Conservation (phyloP, 1,139 yeast genomes). For the Sugiyamaella paludigena region DNA sequence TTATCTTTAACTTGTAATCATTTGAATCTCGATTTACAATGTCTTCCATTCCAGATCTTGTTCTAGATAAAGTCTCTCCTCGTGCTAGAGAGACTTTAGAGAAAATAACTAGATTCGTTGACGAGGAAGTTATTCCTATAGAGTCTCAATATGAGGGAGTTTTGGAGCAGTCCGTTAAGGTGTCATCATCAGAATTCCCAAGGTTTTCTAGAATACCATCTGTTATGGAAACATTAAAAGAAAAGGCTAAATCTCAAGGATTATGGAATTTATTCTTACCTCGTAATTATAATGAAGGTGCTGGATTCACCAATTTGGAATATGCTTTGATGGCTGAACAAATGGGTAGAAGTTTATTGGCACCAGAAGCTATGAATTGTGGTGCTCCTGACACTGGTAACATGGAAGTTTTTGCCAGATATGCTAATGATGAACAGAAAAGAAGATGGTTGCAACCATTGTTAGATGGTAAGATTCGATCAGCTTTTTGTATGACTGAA, state of each 20-base stretch:
- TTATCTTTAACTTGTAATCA: too few species aligned
- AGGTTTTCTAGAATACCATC: conserved; percentile 51
- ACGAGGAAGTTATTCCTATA: conserved; percentile 60
- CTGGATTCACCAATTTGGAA: conserved; percentile 64
- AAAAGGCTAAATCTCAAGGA: conserved; percentile 54
- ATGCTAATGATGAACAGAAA: conserved; percentile 55
- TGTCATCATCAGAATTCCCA: conserved; percentile 9
- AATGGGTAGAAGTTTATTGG: conserved; percentile 56
- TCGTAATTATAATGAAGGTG: conserved; percentile 56
- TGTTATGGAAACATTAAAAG: conserved; percentile 52
- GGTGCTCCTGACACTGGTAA: conserved; percentile 76
- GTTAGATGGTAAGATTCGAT: conserved; percentile 57
- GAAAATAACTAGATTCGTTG: conserved; percentile 53
- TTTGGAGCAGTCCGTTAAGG: conserved; percentile 46
- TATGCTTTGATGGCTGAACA: conserved; percentile 71
- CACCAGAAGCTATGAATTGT: conserved; percentile 65
- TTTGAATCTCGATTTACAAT: conserved; percentile 8
- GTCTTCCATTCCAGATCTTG: conserved; percentile 40
- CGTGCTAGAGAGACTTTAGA: conserved; percentile 53
- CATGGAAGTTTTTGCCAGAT: conserved; percentile 65
- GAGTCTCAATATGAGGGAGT: conserved; percentile 47
- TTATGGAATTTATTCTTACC: conserved; percentile 67
- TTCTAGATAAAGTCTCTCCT: conserved; percentile 44
- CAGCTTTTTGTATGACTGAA: conserved; percentile 73
- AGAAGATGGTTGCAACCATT: conserved; percentile 55